phyloP scores from a whole-genome alignment of 1,139 yeast species.

The Meyerozyma carpophila region DNA sequence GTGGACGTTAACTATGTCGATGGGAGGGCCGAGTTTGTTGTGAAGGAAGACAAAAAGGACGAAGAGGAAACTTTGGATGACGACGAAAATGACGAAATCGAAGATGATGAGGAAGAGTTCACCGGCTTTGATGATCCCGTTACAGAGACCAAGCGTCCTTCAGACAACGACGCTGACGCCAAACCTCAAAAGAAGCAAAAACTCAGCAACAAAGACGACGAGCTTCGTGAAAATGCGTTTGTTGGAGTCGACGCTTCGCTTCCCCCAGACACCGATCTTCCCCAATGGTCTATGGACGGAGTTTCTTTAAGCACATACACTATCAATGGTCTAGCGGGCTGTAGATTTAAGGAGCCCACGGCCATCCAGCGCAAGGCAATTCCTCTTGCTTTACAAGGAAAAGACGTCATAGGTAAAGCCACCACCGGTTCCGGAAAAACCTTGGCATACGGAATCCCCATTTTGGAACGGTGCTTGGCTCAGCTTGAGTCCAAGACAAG shows the following conservation, averaged over 20 bases:
- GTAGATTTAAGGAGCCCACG: slow-evolving; percentile 70
- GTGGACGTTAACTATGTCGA: slow-evolving; percentile 69
- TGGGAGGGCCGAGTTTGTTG: slow-evolving; percentile 61
- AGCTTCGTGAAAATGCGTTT: slow-evolving; percentile 20
- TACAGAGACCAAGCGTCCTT: slow-evolving; percentile 2
- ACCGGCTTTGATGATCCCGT: neutral
- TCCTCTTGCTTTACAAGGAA: slow-evolving; percentile 67
- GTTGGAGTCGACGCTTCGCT: slow-evolving; percentile 20
- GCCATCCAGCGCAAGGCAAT: slow-evolving; percentile 77
- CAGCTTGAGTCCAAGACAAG: slow-evolving; percentile 20
- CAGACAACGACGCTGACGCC: slow-evolving; percentile 9
- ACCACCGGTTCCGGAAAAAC: slow-evolving; percentile 99
- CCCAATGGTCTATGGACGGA: slow-evolving; percentile 49
- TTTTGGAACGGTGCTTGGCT: slow-evolving; percentile 58
- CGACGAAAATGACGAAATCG: slow-evolving; percentile 5
- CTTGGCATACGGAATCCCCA: slow-evolving; percentile 92
- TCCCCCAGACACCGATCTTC: slow-evolving; percentile 41
- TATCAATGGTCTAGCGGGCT: slow-evolving; percentile 51
- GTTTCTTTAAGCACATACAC: slow-evolving; percentile 45
- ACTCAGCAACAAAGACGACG: slow-evolving; percentile 8
- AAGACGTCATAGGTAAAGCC: slow-evolving; percentile 91
- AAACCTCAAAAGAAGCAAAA: slow-evolving; percentile 8
- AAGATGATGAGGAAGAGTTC: slow-evolving; percentile 9
- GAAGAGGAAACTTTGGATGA: slow-evolving; percentile 9
- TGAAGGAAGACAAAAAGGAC: slow-evolving; percentile 31